Base-by-base conservation (phyloP, 2,329 filamentous ascomycete species). In the Sporothrix brasiliensis region DNA sequence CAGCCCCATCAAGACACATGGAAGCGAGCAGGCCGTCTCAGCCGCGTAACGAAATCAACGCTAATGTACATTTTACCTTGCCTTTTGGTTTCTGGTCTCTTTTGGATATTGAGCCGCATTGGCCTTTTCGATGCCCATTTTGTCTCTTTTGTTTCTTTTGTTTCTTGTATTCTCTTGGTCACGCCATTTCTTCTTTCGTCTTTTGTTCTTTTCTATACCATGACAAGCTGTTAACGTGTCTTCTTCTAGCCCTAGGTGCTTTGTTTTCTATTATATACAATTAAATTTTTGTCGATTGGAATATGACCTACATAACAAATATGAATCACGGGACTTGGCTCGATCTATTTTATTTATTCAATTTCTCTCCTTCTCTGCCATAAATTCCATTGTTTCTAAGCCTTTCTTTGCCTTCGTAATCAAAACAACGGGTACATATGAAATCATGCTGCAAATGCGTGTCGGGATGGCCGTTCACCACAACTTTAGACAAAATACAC, bases 21-120 rank as follows among this genome's bases (percentile, higher is more conserved):
- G 54, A 34, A 49, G 61, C 60, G 41, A 66, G 47, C 61, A n/a
- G 27, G 61, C 61, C 27, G 61, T 66, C 61, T n/a, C 61, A 14
- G 60, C 44, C 41, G 27, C 58, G 24, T 60, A 60, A 56, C 58
- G 60, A 27, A 14, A 39, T 49, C 39, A 24, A 49, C 39, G 21
- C 14, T 53, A 53, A 24, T 53, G 30, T 52, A 21, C 11, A 50
- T 53, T 39, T 24, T 39, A 10, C 49, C 19, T 68, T 16, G 54
- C n/a, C 14, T 24, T 27, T 34, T 27, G 39, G 3, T 44, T 19
- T 41, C 24, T 50, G 9, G 41, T 44, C 34, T 34, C 34, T 34
- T 49, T 60, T 34, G 24, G 19, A n/a, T 44, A 6, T 27, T 54
- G 21, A 9, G 4, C 6, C 34, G 5, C 34, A 7, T 9, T 34